Base-by-base conservation (phyloP, 768 basidiomycete species). In the Leccinellum albellum region DNA sequence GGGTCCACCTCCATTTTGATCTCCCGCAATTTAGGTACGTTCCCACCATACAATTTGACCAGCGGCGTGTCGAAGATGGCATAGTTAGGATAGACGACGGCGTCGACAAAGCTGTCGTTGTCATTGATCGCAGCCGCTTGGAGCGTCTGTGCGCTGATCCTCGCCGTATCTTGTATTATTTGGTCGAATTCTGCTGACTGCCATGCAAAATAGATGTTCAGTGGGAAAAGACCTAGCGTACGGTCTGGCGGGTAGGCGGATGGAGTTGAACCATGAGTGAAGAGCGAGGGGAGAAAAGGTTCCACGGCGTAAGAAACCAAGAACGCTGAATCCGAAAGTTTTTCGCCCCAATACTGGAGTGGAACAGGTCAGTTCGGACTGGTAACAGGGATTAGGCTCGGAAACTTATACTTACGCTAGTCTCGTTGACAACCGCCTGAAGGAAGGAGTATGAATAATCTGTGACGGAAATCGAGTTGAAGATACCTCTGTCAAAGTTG, bases 71-170 rank as follows among this genome's bases (percentile, higher is more conserved):
- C 77, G 55, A 63, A 73, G 2, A 82, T 69, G 2, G 83, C 83
- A 62, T 85, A 86, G 64, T 88, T 87, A 7, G 76, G 73, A 60
- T 87, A 86, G 29, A 75, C 46, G 0, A 76, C 60, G 2, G 72
- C 76, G 17, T 73, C 60, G 3, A 57, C 63, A 23, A 76, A 6
- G 6, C 21, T 14, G 20, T 50, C 35, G 20, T 17, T 54, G 13
- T 81, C 83, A 32, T 77, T 74, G 7, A 74, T 60, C 1, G 78
- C 80, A 4, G 75, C 68, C 14, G 67, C 55, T 9, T 64, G 68
- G 32, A 85, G 71, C 4, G 69, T 71, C 0, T 60, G 70, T 0
- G 75, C 69, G 54, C 75, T 81, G 26, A 67, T 56, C 21, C 66
- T 64, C 4, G 71, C 65, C 4, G 82, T 77, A 9, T 73, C 59